These are phyloP conservation scores for Cyclocybe cylindracea DNA, from an alignment of 768 basidiomycete species.

Conservation along the genomic window DNA sequence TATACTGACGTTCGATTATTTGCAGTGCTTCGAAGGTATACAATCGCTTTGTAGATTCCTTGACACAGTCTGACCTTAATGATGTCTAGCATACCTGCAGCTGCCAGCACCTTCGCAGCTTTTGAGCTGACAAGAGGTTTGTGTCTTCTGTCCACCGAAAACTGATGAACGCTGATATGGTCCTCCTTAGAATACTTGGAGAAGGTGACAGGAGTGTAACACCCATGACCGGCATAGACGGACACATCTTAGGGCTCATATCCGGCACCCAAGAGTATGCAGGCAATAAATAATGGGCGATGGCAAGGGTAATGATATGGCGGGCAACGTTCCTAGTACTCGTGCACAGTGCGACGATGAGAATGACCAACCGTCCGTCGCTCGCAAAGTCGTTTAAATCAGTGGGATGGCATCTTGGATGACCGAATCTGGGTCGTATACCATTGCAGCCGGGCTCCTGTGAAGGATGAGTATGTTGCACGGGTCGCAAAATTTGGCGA, in stretches of 20 bases:
- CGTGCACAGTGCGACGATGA: no score
- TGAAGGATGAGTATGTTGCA: neutral
- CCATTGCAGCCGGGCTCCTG: constrained; percentile 34
- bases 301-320: no score
- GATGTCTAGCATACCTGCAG: constrained; percentile 77
- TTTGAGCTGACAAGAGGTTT: constrained; percentile 81
- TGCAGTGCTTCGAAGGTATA: constrained; percentile 65
- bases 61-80: neutral
- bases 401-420: no score
- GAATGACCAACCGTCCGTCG: no score
- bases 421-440: constrained; percentile 16
- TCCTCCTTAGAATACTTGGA: constrained; percentile 34
- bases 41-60: neutral
- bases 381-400: no score
- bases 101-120: constrained; percentile 86
- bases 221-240: neutral
- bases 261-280: no score
- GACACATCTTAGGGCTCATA: neutral
- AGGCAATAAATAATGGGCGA: no score
- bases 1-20: neutral
- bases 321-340: no score
- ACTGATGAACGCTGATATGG: neutral
- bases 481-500: neutral
- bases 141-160: constrained; percentile 12
- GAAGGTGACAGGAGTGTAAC: constrained; percentile 34